A percentile compares a stretch with the other conserved stretches of the same genome.
Conservation (phyloP, 306 rosid genomes). For the Trichosanthes truncata region DNA sequence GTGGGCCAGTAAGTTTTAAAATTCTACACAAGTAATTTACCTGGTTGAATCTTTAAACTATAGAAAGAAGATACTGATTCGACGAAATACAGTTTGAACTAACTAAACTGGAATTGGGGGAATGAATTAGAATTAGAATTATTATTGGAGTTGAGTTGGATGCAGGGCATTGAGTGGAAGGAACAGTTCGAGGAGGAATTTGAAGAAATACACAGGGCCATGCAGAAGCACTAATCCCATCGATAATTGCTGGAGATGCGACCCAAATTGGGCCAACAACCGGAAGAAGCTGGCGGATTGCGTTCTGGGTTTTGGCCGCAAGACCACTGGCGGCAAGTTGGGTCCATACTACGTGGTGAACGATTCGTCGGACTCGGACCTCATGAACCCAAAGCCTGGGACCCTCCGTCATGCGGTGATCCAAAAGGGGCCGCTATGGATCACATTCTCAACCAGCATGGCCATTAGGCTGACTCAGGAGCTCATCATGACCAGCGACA, state of each 20-base stretch:
- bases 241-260: conserved; percentile 80
- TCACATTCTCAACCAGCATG: conserved; percentile 49
- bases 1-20: conserved; percentile 31
- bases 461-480: conserved; percentile 42
- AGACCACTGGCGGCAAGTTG: conserved; percentile 44
- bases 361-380: conserved; percentile 46
- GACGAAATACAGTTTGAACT: not conserved
- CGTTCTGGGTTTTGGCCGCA: conserved; percentile 50
- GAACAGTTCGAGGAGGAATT: conserved; percentile 25
- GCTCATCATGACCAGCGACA: conserved; percentile 41
- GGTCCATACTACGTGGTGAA: conserved; percentile 48
- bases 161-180: conserved; percentile 19
- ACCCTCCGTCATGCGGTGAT: conserved; percentile 66
- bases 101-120: too few species aligned
- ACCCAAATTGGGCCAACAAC: conserved; percentile 49
- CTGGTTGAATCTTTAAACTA: too few species aligned
- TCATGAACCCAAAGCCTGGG: conserved; percentile 39
- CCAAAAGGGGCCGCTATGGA: conserved; percentile 52
- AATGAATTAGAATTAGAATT: not conserved
- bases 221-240: conserved; percentile 67
- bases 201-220: conserved; percentile 7
- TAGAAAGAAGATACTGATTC: too few species aligned
- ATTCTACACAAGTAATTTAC: too few species aligned
- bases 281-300: conserved; percentile 50
- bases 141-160: not conserved